Evolutionary conservation across 129 eudicot genomes (phyloP), one percentile per base, ranked within the genome.

Genomic region (Helichrysum umbraculigerum): DNA sequence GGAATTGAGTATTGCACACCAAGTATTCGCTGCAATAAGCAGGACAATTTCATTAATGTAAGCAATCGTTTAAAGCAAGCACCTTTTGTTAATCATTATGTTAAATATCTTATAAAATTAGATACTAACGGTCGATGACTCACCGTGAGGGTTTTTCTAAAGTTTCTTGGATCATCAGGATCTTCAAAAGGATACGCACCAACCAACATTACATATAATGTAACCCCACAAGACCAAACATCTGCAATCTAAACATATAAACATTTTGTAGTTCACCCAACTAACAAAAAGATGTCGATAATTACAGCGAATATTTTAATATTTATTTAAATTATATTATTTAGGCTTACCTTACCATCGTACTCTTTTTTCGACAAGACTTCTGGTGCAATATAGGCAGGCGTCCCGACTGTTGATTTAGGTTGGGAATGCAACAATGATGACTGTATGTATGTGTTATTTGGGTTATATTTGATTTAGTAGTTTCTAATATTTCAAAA

Each of bases 171-270:
- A 76, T 93, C 98, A 64, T 90, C 95, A 3, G 90, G 81, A 75
- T 93, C 98, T 86, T 93, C 98, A 78, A 93, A 93, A 32, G 98
- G 98, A 77, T 93, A 93, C 30, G 96, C 97, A 68, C 98, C 98
- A 82, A 93, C 96, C 56, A 91, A 78, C 98, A 91, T 93, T 58
- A 93, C 98, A 79, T 93, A 93, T 65, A 93, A 66, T 54, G 98
- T 93, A 61, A 93, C 98, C 89, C 98, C 98, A 90, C 98, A 90
- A 54, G 98, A 93, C 98, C 98, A 93, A 79, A 93, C 98, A 87
- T 93, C 93, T 75, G 96, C 96, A 81, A 90, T 88, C 96, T 90
- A 50, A 5, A 71, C 47, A 25, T 25, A 25, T 25, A 77, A 58
- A 21, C 20, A 76, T 14, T 62, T 28, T 41, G n/a, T 66, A 80